A percentile compares a stretch with the other conserved stretches of the same genome.
phyloP scores from a whole-genome alignment of 768 basidiomycete species.

The Boletus bicolor region DNA sequence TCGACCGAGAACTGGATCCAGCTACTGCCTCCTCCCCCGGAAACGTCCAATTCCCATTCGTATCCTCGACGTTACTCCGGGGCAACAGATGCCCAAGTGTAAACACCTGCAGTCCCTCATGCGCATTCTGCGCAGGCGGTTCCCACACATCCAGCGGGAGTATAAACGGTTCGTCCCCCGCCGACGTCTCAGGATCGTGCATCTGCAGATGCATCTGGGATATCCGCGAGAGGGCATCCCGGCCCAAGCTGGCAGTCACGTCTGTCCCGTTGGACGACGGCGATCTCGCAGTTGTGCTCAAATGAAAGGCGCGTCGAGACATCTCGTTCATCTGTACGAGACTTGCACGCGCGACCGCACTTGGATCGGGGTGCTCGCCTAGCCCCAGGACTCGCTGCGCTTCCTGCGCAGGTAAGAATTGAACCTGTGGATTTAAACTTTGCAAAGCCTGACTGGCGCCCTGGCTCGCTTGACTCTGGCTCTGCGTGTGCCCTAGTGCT shows the following conservation, averaged over 20 bases:
- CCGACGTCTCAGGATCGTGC: slow-evolving; percentile 26
- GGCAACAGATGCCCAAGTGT: slow-evolving; percentile 78
- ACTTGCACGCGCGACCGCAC: slow-evolving; percentile 59
- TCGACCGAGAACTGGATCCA: slow-evolving; percentile 9
- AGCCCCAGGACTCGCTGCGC: slow-evolving; percentile 49
- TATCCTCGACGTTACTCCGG: slow-evolving; percentile 46
- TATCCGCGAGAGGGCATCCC: slow-evolving; percentile 51
- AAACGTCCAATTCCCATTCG: slow-evolving; percentile 61
- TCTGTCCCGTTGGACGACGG: slow-evolving; percentile 18
- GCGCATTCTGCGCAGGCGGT: slow-evolving; percentile 31
- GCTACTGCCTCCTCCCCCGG: slow-evolving; percentile 31
- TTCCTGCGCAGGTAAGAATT: slow-evolving; percentile 56
- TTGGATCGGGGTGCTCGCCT: slow-evolving; percentile 44
- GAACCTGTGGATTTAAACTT: slow-evolving; percentile 15
- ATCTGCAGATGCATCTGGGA: slow-evolving; percentile 48
- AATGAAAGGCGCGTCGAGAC: slow-evolving; percentile 52
- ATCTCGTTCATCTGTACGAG: slow-evolving; percentile 79
- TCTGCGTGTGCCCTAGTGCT: slow-evolving; percentile 20
- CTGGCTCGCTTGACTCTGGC: slow-evolving; percentile 10
- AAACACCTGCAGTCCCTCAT: slow-evolving; percentile 75
- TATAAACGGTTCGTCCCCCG: slow-evolving; percentile 27
- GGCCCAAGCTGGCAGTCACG: slow-evolving; percentile 19
- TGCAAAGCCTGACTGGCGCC: neutral
- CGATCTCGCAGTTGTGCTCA: slow-evolving; percentile 20
- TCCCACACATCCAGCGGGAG: slow-evolving; percentile 28